Base-by-base conservation (phyloP, 2,329 filamentous ascomycete species). In the Alternaria viburni region DNA sequence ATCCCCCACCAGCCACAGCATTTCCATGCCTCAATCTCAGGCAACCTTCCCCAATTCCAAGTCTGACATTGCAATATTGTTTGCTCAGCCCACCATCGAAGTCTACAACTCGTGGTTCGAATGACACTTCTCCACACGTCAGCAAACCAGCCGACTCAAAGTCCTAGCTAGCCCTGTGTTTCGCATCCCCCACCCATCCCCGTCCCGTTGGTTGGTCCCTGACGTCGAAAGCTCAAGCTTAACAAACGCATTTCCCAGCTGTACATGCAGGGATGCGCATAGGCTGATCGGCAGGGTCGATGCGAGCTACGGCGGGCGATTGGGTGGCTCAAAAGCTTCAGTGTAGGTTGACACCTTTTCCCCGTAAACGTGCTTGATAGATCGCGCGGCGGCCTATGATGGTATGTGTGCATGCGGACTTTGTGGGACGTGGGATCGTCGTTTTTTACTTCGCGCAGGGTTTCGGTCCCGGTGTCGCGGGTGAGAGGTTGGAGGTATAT, bases 231-330 rank as follows among this genome's bases (percentile, higher is more conserved):
- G 36, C 36, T 41, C 36, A 41, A 41, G 36, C n/a, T 41, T 41
- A 17, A 41, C 36, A 41, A 41, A 19, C 13, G 32, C 28, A 52
- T 52, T 28, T 36, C 32, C 32, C 19, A 21, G 23, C 30, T 36
- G 19, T 36, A 45, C 12, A 54, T 51, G 55, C 62, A 67, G 56
- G 62, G 65, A 51, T 65, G 32, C 19, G 28, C 30, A 41, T 45
- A 17, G 36, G 6, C 36, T 36, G 62, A 67, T 65, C 65, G 57
- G 65, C 65, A 67, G 61, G 59, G 65, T 47, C 13, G 49, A 11
- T 15, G 36, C 36, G n/a, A 47, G 21, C 32, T 43, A 49, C 51
- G 32, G 49, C 28, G 36, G 55, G 47, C 59, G 52, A 65, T 67
- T 67, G 62, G 62, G 45, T 60, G 62, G 62, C 51, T 62, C 49